Base-by-base conservation (phyloP, 257 asterid genomes). In the Haberlea rhodopensis region DNA sequence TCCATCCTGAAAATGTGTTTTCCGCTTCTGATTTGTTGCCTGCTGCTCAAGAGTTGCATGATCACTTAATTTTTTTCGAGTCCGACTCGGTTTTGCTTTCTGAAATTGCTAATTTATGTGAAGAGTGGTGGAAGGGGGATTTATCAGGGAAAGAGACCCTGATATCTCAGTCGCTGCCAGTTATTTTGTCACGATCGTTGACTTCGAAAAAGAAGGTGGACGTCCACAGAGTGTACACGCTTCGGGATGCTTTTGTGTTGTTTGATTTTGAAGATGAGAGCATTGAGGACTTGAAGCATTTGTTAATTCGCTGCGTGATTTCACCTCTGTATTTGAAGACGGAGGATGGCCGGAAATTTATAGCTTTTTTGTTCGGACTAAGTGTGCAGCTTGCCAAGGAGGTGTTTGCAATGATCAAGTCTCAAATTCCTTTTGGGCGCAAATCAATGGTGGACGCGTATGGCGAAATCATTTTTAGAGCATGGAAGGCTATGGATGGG, bases 201-300 rank as follows among this genome's bases (percentile, higher is more conserved):
- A 90, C 91, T 19, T 73, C 72, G 68, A 87, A 81, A 82, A 94
- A 85, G 92, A 94, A 94, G 66, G 87, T 83, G 27, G 96, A 94
- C 62, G 90, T 94, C 63, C 96, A 83, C 37, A 84, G 94, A 66
- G 90, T 90, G 31, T 94, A 87, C 56, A 48, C 65, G 26, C 75
- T 94, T 67, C 81, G 97, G 2, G 95, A 94, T 64, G 91, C 95
- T 16, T 84, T 94, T 71, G n/a, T 60, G 62, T 51, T 94, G 80
- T 84, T 94, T 70, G 99, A 94, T 86, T 94, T 87, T 66, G 96
- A 94, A 80, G 99, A 94, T 63, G 97, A 89, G 69, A 94, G 97
- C 57, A 94, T 90, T 61, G 99, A 84, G 78, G 99, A 94, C 78
- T 83, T 94, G 80, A 90, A 83, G 82, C 78, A 78, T 75, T 81